phyloP scores from a whole-genome alignment of 305 asterid species.

The Fraxinus sp. region DNA sequence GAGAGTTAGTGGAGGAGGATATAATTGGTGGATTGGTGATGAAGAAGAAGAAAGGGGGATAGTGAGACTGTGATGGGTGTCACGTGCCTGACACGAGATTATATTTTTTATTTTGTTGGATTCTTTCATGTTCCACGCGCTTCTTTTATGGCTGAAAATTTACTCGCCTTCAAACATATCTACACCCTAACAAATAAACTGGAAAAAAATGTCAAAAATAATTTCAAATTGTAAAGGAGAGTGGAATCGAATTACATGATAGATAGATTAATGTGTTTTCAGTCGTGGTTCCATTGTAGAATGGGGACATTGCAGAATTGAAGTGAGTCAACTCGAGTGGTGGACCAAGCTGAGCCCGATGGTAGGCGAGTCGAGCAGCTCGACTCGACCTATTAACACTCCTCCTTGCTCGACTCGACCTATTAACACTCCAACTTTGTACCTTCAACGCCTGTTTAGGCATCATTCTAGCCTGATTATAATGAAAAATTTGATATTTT shows the following conservation, averaged over 20 bases:
- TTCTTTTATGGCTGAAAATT: not conserved
- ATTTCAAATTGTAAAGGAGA: not conserved
- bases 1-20: not conserved
- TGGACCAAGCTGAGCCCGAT: not conserved
- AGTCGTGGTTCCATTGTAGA: not conserved
- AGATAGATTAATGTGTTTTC: not conserved
- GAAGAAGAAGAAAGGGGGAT: constrained; percentile 16
- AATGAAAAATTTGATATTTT: not conserved
- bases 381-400: not conserved
- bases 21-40: constrained; percentile 1
- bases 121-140: not conserved
- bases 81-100: constrained; percentile 46
- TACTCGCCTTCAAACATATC: not conserved
- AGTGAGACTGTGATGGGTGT: not conserved
- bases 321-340: not conserved
- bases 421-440: too few relatives aligned
- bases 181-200: not conserved
- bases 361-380: not conserved
- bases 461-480: not conserved
- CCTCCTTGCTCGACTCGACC: not conserved
- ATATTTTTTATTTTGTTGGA: not conserved
- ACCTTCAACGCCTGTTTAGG: not conserved
- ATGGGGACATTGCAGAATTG: too few relatives aligned
- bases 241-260: not conserved
- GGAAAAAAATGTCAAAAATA: not conserved